A percentile compares a stretch with the other conserved stretches of the same genome.
Conservation (phyloP, 345 rosid species). For the Corchorus olitorius region DNA sequence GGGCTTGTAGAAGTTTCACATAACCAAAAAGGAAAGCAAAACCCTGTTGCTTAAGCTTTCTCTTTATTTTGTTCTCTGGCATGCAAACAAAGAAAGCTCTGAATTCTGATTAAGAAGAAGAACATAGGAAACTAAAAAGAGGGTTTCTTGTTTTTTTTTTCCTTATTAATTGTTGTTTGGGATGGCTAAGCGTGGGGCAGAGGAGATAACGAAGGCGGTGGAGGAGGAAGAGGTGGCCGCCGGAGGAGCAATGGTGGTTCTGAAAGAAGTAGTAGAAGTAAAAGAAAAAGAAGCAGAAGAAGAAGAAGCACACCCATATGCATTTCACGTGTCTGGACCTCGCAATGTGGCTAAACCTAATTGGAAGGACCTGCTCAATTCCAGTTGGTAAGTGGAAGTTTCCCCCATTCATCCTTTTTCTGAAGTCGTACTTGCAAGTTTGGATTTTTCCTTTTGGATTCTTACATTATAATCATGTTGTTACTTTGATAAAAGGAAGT, state of each 20-base stretch:
- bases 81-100: slow-evolving; percentile 5
- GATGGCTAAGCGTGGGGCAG: slow-evolving; percentile 46
- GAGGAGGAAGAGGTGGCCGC: slow-evolving; percentile 30
- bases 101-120: background rate
- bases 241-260: slow-evolving; percentile 27
- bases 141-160: slow-evolving; percentile 8
- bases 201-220: slow-evolving; percentile 32
- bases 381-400: slow-evolving; percentile 71
- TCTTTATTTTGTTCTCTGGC: background rate
- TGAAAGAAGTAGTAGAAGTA: slow-evolving; percentile 19
- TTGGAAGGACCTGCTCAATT: slow-evolving; percentile 93
- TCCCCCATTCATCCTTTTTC: background rate
- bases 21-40: slow-evolving; percentile 3
- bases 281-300: slow-evolving; percentile 31
- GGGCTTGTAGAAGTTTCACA: background rate
- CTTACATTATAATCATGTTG: background rate
- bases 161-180: background rate
- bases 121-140: background rate
- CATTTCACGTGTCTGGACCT: slow-evolving; percentile 93
- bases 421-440: background rate
- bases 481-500: background rate
- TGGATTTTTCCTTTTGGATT: background rate
- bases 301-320: slow-evolving; percentile 76
- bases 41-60: background rate
- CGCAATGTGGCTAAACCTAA: slow-evolving; percentile 82